Evolutionary conservation across 352 stramenopile species (phyloP), one percentile per base, ranked within the genome.

Genomic region (Albugo laibachii): DNA sequence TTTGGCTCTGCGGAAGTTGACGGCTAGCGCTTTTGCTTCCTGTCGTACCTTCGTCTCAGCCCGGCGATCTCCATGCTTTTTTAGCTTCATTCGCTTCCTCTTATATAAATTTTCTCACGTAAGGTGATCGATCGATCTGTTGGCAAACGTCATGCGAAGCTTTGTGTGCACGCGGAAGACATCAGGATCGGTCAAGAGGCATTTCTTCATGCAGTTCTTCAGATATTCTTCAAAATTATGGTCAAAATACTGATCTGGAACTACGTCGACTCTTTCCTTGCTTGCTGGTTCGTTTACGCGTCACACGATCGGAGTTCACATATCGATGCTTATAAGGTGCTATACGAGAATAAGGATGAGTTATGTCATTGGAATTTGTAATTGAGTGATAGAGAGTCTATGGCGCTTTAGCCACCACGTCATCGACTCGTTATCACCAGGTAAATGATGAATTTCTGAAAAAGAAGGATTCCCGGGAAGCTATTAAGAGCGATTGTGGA

Each of bases 331-430:
- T 78, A 87, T 41, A 99, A 58, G 8, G 80, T 77, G 1, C 83
- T 77, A 27, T 80, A 79, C 0, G 92, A 98, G 11, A 99, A 75
- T 2, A 99, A 77, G n/a, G 99, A 70, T 10, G 92, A 97, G 0
- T 97, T 62, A 21, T 95, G 96, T 80, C 96, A 99, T n/a, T 80
- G 80, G 21, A 99, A 87, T 20, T 79, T 81, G 62, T 97, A 96
- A 38, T 98, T 89, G 11, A 99, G 68, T 11, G 86, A 92, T 41
- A 99, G 94, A 0, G 92, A 81, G 55, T 98, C 93, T 36, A 98
- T 88, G 8, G 95, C 95, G 21, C 92, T 83, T 54, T 87, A 88
- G 1, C 78, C 78, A n/a, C n/a, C n/a, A n/a, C n/a, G n/a, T n/a
- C n/a, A n/a, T n/a, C n/a, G n/a, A n/a, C n/a, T n/a, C n/a, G n/a